Evolutionary conservation across 352 stramenopile genomes (phyloP).

Genomic region (Globisporangium echinulatum): DNA sequence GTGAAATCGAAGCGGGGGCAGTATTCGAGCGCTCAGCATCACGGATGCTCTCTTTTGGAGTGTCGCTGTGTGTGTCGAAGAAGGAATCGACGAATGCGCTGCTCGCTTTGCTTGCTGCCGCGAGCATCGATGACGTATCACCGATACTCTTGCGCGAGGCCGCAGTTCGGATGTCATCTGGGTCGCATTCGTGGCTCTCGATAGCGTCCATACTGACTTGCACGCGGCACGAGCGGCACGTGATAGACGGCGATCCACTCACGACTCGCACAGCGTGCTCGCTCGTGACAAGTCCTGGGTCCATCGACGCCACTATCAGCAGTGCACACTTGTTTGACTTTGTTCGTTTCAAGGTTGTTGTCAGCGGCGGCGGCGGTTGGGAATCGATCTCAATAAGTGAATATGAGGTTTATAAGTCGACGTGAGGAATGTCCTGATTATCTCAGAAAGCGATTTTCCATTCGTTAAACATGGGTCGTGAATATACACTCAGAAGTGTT

Average conservation of each 20-base stretch:
- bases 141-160: slow-evolving; percentile 14
- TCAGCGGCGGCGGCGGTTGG: no score
- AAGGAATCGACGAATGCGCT: slow-evolving; percentile 8
- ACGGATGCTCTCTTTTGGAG: slow-evolving; percentile 2
- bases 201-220: slow-evolving; percentile 52
- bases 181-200: slow-evolving; percentile 53
- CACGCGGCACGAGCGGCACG: slow-evolving; percentile 45
- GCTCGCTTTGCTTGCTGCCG: slow-evolving; percentile 1
- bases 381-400: no score
- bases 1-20: background rate
- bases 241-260: slow-evolving; percentile 24
- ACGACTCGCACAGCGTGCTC: slow-evolving; percentile 12
- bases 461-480: no score
- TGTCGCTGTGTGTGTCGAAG: background rate
- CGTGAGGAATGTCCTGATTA: no score
- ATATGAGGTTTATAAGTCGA: no score
- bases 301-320: slow-evolving; percentile 21
- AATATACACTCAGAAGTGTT: no score
- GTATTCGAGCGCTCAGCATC: background rate
- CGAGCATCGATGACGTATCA: background rate
- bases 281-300: slow-evolving; percentile 47
- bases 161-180: slow-evolving; percentile 7
- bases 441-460: no score
- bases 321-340: no score
- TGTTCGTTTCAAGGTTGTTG: no score